These are phyloP conservation scores for Trichoderma asperelloides DNA, from an alignment of 495 filamentous ascomycete species.

Conservation along the genomic window DNA sequence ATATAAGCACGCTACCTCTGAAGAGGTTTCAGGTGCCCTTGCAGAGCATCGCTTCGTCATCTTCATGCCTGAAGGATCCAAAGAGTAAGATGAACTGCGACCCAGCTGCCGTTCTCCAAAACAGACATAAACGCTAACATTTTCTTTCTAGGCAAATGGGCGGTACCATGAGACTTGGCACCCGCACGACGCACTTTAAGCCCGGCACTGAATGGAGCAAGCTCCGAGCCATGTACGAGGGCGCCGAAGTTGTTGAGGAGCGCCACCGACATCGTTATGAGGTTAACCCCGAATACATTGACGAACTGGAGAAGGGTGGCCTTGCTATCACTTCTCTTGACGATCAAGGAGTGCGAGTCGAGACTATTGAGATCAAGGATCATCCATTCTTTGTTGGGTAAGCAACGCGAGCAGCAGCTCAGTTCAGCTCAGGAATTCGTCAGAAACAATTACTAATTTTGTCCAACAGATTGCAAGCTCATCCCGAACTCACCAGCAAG, in stretches of 20 bases:
- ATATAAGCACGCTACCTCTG: conserved; percentile 50
- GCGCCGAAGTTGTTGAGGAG: conserved; percentile 46
- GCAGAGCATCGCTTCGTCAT: conserved; percentile 59
- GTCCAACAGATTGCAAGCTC: background rate
- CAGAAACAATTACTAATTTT: no score
- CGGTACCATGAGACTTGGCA: conserved; percentile 87
- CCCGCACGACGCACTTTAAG: conserved; percentile 68
- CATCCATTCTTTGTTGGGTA: conserved; percentile 82
- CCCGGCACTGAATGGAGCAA: conserved; percentile 68
- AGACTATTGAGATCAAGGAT: conserved; percentile 79
- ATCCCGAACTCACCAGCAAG: conserved; percentile 3
- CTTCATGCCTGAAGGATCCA: conserved; percentile 77
- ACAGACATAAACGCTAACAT: conserved; percentile 22
- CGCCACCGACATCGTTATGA: conserved; percentile 69
- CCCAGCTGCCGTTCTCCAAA: no score
- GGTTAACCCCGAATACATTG: conserved; percentile 61
- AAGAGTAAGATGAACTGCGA: conserved; percentile 11
- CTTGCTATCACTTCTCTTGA: conserved; percentile 72
- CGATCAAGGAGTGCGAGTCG: conserved; percentile 76
- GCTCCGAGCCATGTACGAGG: conserved; percentile 65
- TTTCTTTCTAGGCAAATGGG: conserved; percentile 54
- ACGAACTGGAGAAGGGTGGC: conserved; percentile 46
- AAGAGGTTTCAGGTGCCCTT: conserved; percentile 50
- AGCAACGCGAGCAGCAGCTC: background rate
- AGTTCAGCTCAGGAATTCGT: no score